Conservation (phyloP, 139 green algal genomes). For the Chlamydomonas sp. region DNA sequence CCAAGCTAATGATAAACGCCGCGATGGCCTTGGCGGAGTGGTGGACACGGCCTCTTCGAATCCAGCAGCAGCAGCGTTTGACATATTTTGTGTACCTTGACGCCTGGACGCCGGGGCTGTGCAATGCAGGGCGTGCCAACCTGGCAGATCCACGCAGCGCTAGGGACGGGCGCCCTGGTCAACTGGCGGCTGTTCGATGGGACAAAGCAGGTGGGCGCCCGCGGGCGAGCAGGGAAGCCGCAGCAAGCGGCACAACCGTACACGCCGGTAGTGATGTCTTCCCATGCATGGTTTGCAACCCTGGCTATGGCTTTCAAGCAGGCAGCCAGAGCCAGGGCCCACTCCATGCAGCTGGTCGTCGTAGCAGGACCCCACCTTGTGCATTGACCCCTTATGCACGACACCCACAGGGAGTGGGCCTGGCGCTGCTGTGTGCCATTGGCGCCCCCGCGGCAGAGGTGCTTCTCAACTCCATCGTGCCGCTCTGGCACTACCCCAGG, state of each 20-base stretch:
- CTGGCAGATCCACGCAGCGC: conserved; percentile 50
- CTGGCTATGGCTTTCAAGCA: background rate
- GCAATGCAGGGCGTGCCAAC: conserved; percentile 13
- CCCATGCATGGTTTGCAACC: background rate
- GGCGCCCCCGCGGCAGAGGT: conserved; percentile 59
- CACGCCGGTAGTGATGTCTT: background rate
- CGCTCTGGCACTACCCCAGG: conserved; percentile 69
- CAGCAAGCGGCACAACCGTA: background rate
- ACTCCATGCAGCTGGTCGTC: background rate
- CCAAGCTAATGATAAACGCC: too few relatives aligned
- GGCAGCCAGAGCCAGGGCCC: background rate
- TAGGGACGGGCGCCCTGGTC: conserved; percentile 29
- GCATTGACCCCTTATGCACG: too few relatives aligned
- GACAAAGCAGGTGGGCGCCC: conserved; percentile 9
- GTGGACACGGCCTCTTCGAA: too few relatives aligned
- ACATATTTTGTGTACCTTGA: background rate
- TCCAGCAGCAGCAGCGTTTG: too few relatives aligned
- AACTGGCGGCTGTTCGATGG: conserved; percentile 39
- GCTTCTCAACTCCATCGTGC: conserved; percentile 55
- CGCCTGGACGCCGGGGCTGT: background rate
- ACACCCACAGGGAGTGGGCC: conserved; percentile 55
- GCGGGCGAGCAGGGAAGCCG: background rate
- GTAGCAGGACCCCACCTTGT: too few relatives aligned
- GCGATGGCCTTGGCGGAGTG: too few relatives aligned
- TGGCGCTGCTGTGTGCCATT: conserved; percentile 67